Base-by-base conservation (phyloP, 371 early-diverging fungal genomes). In the Zychaea mexicana region DNA sequence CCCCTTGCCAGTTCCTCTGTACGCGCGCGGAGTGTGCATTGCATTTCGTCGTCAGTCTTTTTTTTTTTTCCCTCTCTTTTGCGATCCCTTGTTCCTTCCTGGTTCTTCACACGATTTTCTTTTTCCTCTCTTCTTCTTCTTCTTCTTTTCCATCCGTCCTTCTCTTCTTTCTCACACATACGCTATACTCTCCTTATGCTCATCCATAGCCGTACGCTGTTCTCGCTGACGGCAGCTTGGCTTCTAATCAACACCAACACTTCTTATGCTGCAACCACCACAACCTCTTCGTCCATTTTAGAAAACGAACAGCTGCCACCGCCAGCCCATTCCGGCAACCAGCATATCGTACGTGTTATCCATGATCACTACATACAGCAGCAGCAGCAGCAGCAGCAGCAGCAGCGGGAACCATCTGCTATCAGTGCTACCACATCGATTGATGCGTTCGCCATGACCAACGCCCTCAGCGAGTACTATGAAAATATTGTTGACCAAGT, bases 401-500 rank as follows among this genome's bases (percentile, higher is more conserved):
- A 42, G n/a, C 42, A 42, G n/a, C 42, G n/a, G n/a, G 17, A 42
- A 5, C 42, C 22, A 5, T 33, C 53, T 52, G 21, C 47, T 28
- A 21, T n/a, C n/a, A n/a, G n/a, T n/a, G n/a, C 55, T 21, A 42
- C 56, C 15, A 52, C 56, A 1, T 55, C 54, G 0, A 53, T 62
- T 24, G 62, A 62, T 30, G 55, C 55, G 13, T 10, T 62, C 7
- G 62, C 53, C 36, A 22, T 62, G n/a, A 62, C 65, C 17, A 65
- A 59, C 15, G 59, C 65, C 2, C 32, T 65, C 5, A 69, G 71
- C 65, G 80, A 77, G 45, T 80, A 77, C 39, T 80, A 80, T 68
- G 80, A 80, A 64, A 75, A 65, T 26, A 75, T 80, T 21, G 76
- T 77, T 7, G 76, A 80, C 57, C 80, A 77, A 64, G 76, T 73